Evolutionary conservation across 768 basidiomycete genomes (phyloP), one percentile per base, ranked within the genome.

Genomic region (Leccinellum rugosiceps): DNA sequence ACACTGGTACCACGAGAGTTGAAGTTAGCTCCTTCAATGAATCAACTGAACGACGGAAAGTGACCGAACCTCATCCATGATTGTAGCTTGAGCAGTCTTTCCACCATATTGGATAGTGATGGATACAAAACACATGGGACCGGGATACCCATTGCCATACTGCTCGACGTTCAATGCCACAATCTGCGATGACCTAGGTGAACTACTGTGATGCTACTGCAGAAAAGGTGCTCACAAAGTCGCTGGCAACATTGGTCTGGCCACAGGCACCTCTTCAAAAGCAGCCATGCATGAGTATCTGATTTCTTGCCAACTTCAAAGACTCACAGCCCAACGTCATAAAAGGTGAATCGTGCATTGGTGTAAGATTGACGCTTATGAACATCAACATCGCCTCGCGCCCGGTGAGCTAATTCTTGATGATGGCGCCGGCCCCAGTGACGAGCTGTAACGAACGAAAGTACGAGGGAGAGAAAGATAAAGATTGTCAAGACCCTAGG

Each of bases 31-130:
- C 46, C 45, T 56, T 25, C 56, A 53, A 53, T n/a, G 28, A 28
- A 55, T 34, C 19, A 35, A 10, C 49, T 30, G 26, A 23, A 35
- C n/a, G 34, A 48, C 17, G 17, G 19, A 52, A 15, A 46, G 41
- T 32, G 56, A 56, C 50, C 65, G 60, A 50, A 85, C 87, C 83
- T 80, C 71, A 69, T 92, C 90, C 73, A 78, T 77, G 64, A 92
- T 82, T 1, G 61, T 70, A 4, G 90, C 90, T 1, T 54, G 55
- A 11, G 83, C 74, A 2, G 81, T 80, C 67, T 83, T 85, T 56
- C 88, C 88, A 35, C 77, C 76, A 64, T 77, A 84, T 5, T 75
- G 73, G 72, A 93, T 84, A 10, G 79, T 80, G 61, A 93, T 86
- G 19, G 61, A 64, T 65, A 81, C 73, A 67, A 80, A 80, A 71